These are phyloP conservation scores for Geotrichum aggregatum DNA, from an alignment of 1,139 yeast species.

Conservation along the genomic window DNA sequence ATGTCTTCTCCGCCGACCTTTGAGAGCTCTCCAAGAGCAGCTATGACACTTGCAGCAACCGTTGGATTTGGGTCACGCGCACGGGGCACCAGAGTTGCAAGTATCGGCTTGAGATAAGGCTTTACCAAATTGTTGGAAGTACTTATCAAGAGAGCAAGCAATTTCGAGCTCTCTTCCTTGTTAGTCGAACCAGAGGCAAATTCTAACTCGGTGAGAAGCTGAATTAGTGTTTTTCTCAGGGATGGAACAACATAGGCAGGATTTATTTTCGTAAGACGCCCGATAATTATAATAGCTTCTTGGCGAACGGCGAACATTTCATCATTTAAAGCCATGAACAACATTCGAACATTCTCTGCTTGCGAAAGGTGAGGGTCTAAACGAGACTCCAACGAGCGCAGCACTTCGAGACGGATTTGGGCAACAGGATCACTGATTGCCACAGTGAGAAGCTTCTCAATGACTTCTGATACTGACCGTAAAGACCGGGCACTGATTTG, in stretches of 20 bases:
- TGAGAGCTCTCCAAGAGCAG: conserved; percentile 86
- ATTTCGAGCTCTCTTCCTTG: conserved; percentile 81
- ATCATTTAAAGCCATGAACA: conserved; percentile 88
- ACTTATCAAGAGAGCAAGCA: conserved; percentile 68
- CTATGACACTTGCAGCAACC: conserved; percentile 80
- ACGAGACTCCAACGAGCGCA: conserved; percentile 64
- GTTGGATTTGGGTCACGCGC: conserved; percentile 66
- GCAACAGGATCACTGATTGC: conserved; percentile 86
- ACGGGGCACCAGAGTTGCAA: conserved; percentile 75
- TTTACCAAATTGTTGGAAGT: conserved; percentile 76
- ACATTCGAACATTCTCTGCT: conserved; percentile 78
- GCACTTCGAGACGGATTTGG: conserved; percentile 79
- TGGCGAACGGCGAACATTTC: conserved; percentile 80
- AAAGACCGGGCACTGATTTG: conserved; percentile 83
- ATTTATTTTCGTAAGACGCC: conserved; percentile 77
- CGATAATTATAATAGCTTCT: conserved; percentile 74
- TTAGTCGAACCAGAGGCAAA: conserved; percentile 70
- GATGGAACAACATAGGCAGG: conserved; percentile 97
- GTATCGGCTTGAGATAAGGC: conserved; percentile 86
- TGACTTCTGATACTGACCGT: conserved; percentile 77
- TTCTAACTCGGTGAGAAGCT: conserved; percentile 77
- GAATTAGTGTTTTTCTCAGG: conserved; percentile 77
- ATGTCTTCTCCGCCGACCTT: conserved; percentile 86
- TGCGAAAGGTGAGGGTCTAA: conserved; percentile 93
- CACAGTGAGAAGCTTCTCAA: conserved; percentile 72